Evolutionary conservation across 2,329 filamentous ascomycete genomes (phyloP).

Genomic region (Cadophora sp.): DNA sequence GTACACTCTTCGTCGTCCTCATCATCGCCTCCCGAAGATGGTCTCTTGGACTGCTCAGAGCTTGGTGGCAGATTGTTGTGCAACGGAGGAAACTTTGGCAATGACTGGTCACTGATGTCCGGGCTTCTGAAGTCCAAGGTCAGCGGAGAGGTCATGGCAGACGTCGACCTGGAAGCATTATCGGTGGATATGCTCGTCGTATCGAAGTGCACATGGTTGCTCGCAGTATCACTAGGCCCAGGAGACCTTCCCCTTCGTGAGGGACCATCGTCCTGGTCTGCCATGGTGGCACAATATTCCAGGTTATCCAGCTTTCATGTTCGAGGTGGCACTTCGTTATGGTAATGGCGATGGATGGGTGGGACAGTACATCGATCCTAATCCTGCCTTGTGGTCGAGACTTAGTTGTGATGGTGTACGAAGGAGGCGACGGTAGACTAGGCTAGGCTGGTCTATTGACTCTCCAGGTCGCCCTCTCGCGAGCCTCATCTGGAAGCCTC

Average conservation of each 20-base stretch:
- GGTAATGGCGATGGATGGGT: background rate
- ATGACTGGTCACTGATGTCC: slow-evolving; percentile 33
- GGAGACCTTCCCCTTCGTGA: slow-evolving; percentile 39
- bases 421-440: background rate
- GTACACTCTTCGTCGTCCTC: slow-evolving; percentile 65
- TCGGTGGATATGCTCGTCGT: slow-evolving; percentile 36
- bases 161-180: slow-evolving; percentile 41
- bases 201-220: slow-evolving; percentile 40
- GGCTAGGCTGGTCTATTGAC: background rate
- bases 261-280: slow-evolving; percentile 40
- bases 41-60: slow-evolving; percentile 33
- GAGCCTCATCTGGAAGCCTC: background rate
- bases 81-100: slow-evolving; percentile 42
- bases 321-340: slow-evolving; percentile 10
- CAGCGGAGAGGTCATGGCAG: slow-evolving; percentile 45
- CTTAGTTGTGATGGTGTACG: background rate
- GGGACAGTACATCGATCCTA: background rate
- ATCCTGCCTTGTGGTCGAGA: background rate
- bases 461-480: background rate
- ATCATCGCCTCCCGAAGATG: slow-evolving; percentile 44
- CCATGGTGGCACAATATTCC: slow-evolving; percentile 38
- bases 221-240: slow-evolving; percentile 32
- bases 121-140: slow-evolving; percentile 38
- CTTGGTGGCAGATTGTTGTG: slow-evolving; percentile 33
- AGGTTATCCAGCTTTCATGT: slow-evolving; percentile 27